Base-by-base conservation (phyloP, 768 basidiomycete species). In the Naganishia vishniacii region DNA sequence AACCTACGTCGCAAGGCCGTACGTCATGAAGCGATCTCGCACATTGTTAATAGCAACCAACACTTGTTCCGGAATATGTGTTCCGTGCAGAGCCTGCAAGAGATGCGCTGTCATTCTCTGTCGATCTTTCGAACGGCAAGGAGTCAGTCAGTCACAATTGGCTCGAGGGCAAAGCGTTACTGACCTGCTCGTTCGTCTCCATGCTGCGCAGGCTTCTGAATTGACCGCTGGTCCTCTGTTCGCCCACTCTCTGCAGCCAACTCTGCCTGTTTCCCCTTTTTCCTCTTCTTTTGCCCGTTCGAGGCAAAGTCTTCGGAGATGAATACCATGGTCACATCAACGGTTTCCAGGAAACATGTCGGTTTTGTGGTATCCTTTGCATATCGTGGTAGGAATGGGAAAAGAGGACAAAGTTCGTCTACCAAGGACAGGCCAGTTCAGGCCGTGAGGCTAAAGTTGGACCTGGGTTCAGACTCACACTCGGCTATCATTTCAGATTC, bases 1-100 rank as follows among this genome's bases (percentile, higher is more conserved):
- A 15, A 56, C 62, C 23, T 32, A 63, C 62, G 28, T 20, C 23
- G 48, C 49, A 16, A 63, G 9, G 23, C 62, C 62, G n/a, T 41
- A 16, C 16, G 28, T 26, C n/a, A 63, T 5, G 20, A 63, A 63
- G 9, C 62, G 62, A 49, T 63, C 41, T 9, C 37, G 40, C 4
- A 63, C 37, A 4, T 51, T 41, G 48, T 53, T 42, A 18, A 63
- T 26, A 15, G 49, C 40, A 7, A 11, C 20, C 20, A 20, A 13
- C 12, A 53, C 13, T 2, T 32, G 26, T 20, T 41, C 28, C 32
- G 49, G 28, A 11, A 63, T 31, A 13, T 41, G 23, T 4, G 40
- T 16, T 23, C 5, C 28, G 12, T 32, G 26, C 23, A 63, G n/a
- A n/a, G 13, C 40, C 6, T 28, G 7, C 3, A 60, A 23, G 5